Evolutionary conservation across 345 rosid species (phyloP).

Genomic region (Raphanus sativus): DNA sequence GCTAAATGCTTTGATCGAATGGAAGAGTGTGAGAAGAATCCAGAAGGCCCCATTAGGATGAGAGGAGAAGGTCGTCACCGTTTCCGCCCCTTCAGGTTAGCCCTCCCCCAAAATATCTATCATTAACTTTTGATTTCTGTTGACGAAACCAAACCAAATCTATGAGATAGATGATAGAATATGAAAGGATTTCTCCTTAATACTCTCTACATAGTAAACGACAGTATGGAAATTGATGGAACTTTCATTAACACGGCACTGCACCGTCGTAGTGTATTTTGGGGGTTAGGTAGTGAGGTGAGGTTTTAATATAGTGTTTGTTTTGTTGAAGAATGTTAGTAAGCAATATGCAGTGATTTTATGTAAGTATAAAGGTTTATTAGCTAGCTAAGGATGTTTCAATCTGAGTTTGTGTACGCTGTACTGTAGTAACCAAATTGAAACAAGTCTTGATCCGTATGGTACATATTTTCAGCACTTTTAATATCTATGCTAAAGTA

Average conservation of each 20-base stretch:
- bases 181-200: not conserved
- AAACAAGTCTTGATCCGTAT: not conserved
- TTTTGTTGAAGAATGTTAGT: not conserved
- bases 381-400: not conserved
- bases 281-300: not conserved
- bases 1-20: conserved; percentile 94
- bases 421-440: not conserved
- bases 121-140: not conserved
- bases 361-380: not conserved
- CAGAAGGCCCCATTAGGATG: conserved; percentile 93
- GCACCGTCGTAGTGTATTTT: not conserved
- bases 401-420: not conserved
- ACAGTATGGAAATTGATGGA: not conserved
- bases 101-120: not conserved
- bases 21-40: conserved; percentile 78
- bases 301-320: not conserved
- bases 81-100: conserved; percentile 83
- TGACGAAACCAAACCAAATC: not conserved
- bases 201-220: not conserved
- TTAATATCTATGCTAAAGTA: not conserved
- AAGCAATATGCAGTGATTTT: not conserved
- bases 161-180: not conserved
- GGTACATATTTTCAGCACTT: not conserved
- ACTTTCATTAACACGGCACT: not conserved
- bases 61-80: conserved; percentile 97